A percentile compares a stretch with the other conserved stretches of the same genome.
These are phyloP conservation scores for Halenospora varia DNA, from an alignment of 495 filamentous ascomycete genomes.

Conservation along the genomic window DNA sequence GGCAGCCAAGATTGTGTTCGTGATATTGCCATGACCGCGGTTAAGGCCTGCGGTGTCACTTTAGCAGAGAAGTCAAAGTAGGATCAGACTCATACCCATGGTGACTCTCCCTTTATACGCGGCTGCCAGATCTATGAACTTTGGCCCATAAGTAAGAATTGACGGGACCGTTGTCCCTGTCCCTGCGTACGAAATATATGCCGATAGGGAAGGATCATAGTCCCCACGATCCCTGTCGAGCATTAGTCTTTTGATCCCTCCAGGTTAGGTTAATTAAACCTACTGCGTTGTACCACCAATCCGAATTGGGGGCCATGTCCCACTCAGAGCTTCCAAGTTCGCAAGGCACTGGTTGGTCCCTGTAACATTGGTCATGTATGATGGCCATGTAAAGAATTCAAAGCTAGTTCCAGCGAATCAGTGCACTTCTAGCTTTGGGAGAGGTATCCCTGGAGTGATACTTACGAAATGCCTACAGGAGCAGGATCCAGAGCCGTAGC, in stretches of 20 bases:
- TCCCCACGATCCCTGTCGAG: too few relatives aligned
- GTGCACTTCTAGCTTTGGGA: not conserved
- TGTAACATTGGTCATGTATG: slow-evolving; percentile 47
- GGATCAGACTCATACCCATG: too few relatives aligned
- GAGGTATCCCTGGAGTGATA: not conserved
- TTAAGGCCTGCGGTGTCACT: slow-evolving; percentile 37
- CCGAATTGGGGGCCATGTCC: slow-evolving; percentile 49
- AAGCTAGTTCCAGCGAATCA: slow-evolving; percentile 26
- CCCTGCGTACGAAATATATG: too few relatives aligned
- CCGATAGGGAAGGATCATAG: too few relatives aligned
- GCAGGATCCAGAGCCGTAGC: not conserved
- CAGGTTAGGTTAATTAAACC: not conserved
- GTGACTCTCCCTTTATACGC: slow-evolving; percentile 46
- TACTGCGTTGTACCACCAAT: slow-evolving; percentile 53
- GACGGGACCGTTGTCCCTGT: too few relatives aligned
- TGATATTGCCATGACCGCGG: slow-evolving; percentile 46
- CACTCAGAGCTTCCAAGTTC: slow-evolving; percentile 46
- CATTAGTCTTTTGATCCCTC: slow-evolving; percentile 41
- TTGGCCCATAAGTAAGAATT: slow-evolving; percentile 49
- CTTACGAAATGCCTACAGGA: not conserved
- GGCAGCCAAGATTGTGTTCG: slow-evolving; percentile 49
- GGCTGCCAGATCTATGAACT: slow-evolving; percentile 46
- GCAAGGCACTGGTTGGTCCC: slow-evolving; percentile 46
- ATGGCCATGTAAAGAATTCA: slow-evolving; percentile 55
- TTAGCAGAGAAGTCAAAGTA: not conserved